Evolutionary conservation across 352 stramenopile species (phyloP), one percentile per base, ranked within the genome.

Genomic region (Pythium volutum): DNA sequence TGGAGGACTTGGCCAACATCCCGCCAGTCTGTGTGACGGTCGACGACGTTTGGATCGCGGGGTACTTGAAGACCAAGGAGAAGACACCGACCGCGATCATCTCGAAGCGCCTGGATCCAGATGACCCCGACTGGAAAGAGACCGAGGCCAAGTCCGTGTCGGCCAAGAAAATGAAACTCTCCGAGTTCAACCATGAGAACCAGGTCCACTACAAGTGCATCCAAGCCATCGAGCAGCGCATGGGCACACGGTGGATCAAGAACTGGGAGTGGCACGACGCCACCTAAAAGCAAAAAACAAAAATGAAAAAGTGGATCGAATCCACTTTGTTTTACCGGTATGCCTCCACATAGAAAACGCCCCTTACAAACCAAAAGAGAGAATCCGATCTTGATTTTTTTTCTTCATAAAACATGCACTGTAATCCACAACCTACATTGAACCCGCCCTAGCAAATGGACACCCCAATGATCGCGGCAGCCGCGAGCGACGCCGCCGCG

Each of bases 141-240:
- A 62, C 70, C 27, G 84, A 93, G 64, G 66, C 77, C 15, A 47
- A 53, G 0, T 80, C 76, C n/a, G 48, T 59, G 0, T 47, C 75
- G 7, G 60, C 61, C 8, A 81, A 81, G 50, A 64, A 75, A 43
- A 81, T 93, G 74, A 91, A 80, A 62, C 71, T 93, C 6, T 93
- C 84, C 10, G 84, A 73, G 55, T 93, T 77, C 54, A 93, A 93
- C 65, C 81, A 93, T 55, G 80, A 85, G 54, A 75, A 93, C 53
- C 77, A 84, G 61, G 59, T 93, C 45, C 84, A 93, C 67, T 88
- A 88, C 74, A 91, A 91, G 71, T 93, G 81, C 56, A 81, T 93
- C 22, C 57, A 87, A 47, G 84, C 80, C 29, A 81, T 93, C 29
- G 81, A 93, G 62, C 60, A 75, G 4, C 79, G 74, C 38, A 84